Conservation (phyloP, 352 stramenopile species). For the Bremia lactucae region DNA sequence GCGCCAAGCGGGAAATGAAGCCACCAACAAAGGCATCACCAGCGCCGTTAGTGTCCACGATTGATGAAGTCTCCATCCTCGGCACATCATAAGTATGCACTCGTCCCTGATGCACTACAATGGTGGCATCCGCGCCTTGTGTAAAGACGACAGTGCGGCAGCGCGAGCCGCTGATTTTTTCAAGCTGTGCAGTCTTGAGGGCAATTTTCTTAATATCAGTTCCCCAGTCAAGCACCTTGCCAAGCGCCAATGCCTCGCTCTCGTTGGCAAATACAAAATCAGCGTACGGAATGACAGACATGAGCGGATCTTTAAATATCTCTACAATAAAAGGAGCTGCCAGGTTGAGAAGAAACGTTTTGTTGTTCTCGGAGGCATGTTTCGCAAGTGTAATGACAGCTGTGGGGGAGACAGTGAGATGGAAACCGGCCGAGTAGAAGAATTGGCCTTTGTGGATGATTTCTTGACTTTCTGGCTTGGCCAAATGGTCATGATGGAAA, state of each 20-base stretch:
- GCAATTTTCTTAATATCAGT: conserved; percentile 86
- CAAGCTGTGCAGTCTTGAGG: conserved; percentile 86
- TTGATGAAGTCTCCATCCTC: conserved; percentile 73
- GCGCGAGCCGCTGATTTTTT: conserved; percentile 88
- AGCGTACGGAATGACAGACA: conserved; percentile 88
- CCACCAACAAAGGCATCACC: conserved; percentile 98
- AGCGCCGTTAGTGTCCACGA: conserved; percentile 99
- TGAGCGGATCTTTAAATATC: conserved; percentile 95
- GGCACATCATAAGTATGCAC: conserved; percentile 89
- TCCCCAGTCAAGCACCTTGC: conserved; percentile 84
- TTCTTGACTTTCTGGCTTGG: conserved; percentile 83
- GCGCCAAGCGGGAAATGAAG: conserved; percentile 91
- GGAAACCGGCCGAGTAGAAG: conserved; percentile 98
- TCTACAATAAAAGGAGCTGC: conserved; percentile 97
- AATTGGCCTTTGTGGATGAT: conserved; percentile 91
- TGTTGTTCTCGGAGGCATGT: conserved; percentile 89
- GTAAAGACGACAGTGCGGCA: conserved; percentile 97
- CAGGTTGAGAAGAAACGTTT: conserved; percentile 95
- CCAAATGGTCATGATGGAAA: conserved; percentile 89
- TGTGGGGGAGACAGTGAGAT: conserved; percentile 95
- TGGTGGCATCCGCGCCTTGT: conserved; percentile 91
- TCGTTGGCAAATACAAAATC: conserved; percentile 99
- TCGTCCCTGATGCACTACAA: conserved; percentile 92
- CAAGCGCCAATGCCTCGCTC: conserved; percentile 94
- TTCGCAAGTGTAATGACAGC: conserved; percentile 89